phyloP scores from a whole-genome alignment of 179 eudicot genomes.

The Beta macrorhiza region DNA sequence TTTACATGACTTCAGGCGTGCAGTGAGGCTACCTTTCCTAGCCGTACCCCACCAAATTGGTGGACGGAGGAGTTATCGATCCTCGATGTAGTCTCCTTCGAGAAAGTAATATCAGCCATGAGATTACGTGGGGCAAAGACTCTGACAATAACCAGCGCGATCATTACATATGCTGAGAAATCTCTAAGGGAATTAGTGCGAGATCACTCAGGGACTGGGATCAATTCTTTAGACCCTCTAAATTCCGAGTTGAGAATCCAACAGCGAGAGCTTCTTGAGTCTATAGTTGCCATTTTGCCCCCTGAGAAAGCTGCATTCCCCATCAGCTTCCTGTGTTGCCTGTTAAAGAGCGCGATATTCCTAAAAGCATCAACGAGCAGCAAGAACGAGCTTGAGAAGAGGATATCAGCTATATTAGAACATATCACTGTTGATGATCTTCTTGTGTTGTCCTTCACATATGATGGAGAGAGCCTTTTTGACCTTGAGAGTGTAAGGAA shows the following conservation, averaged over 20 bases:
- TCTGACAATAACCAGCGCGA: slow-evolving; percentile 61
- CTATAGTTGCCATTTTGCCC: slow-evolving; percentile 68
- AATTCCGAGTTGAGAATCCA: slow-evolving; percentile 40
- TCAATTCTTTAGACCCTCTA: slow-evolving; percentile 22
- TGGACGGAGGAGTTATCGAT: slow-evolving; percentile 87
- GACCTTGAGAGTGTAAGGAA: slow-evolving; percentile 87
- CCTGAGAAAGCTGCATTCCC: slow-evolving; percentile 72
- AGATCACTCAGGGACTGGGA: slow-evolving; percentile 59
- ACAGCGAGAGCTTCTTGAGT: slow-evolving; percentile 53
- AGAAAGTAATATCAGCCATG: slow-evolving; percentile 57
- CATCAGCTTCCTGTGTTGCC: slow-evolving; percentile 70
- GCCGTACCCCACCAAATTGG: slow-evolving; percentile 92
- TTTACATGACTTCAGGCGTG: slow-evolving; percentile 52
- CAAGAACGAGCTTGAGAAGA: slow-evolving; percentile 74
- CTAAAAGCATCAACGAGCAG: slow-evolving; percentile 46
- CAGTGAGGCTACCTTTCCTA: slow-evolving; percentile 74
- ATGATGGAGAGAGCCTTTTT: slow-evolving; percentile 71
- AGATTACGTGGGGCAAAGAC: slow-evolving; percentile 61
- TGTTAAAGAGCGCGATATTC: slow-evolving; percentile 70
- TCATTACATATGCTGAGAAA: slow-evolving; percentile 73
- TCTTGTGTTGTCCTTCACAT: slow-evolving; percentile 59
- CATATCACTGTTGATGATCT: slow-evolving; percentile 84
- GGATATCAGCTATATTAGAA: slow-evolving; percentile 66
- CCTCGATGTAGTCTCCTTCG: slow-evolving; percentile 55
- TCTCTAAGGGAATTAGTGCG: slow-evolving; percentile 64